Percentiles rank a stretch among this genome's conserved stretches.
Evolutionary conservation across 2,329 filamentous ascomycete species (phyloP).

Genomic region (Verticillium klebahnii): DNA sequence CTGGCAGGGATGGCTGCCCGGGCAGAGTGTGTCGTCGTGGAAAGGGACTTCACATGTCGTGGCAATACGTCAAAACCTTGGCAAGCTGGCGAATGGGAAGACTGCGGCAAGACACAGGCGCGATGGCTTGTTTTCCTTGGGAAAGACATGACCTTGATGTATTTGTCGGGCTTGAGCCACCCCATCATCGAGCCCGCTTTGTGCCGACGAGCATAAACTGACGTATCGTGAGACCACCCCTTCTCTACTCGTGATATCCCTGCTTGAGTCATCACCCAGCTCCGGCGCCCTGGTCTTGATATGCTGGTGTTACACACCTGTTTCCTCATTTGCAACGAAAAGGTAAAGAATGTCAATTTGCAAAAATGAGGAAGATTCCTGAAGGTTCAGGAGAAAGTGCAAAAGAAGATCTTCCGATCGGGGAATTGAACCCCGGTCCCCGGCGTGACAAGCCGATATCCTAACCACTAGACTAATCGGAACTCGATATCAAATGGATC

Average conservation of each 20-base stretch:
- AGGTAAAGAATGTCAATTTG: neutral
- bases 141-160: neutral
- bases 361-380: neutral
- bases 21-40: neutral
- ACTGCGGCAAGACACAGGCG: neutral
- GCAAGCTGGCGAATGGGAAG: neutral
- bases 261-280: no score
- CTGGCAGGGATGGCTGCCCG: neutral
- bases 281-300: neutral
- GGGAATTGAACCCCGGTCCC: constrained; percentile 1
- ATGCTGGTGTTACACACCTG: no score
- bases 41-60: neutral
- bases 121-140: neutral
- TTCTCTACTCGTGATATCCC: no score
- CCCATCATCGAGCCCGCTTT: no score
- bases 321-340: no score
- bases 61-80: neutral
- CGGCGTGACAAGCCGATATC: constrained; percentile 1
- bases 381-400: neutral
- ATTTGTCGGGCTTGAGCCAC: neutral
- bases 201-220: no score
- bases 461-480: constrained; percentile 2
- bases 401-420: constrained; percentile 1
- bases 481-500: rapidly evolving
- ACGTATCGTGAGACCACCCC: no score